Percentiles rank a stretch among this genome's conserved stretches.
phyloP scores from a whole-genome alignment of 768 basidiomycete species.

The Rhodotorula taiwanensis region DNA sequence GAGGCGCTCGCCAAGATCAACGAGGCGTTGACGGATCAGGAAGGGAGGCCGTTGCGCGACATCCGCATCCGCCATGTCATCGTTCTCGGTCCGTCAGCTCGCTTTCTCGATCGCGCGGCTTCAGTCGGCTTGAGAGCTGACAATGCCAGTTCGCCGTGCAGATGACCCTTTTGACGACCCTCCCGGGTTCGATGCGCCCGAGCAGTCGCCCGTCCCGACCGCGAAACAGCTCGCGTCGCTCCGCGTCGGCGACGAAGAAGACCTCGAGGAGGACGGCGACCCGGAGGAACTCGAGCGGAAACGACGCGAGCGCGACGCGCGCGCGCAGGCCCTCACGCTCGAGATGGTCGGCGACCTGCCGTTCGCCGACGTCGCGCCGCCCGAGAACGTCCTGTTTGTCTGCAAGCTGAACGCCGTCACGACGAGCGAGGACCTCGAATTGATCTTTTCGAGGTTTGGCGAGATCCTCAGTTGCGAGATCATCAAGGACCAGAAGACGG shows the following conservation, averaged over 20 bases:
- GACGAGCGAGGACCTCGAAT: conserved; percentile 87
- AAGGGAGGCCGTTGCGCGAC: conserved; percentile 86
- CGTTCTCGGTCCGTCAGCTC: conserved; percentile 63
- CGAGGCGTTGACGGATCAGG: conserved; percentile 80
- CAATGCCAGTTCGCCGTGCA: conserved; percentile 41
- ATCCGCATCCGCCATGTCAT: conserved; percentile 92
- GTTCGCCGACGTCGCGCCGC: conserved; percentile 94
- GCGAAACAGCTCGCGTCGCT: conserved; percentile 64
- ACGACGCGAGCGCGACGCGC: conserved; percentile 78
- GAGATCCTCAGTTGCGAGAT: conserved; percentile 96
- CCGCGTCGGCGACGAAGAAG: conserved; percentile 91
- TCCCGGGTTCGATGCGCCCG: conserved; percentile 61
- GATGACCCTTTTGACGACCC: conserved; percentile 97
- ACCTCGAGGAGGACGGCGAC: conserved; percentile 50
- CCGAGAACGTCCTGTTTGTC: conserved; percentile 96
- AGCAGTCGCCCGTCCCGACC: conserved; percentile 68
- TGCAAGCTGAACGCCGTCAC: conserved; percentile 98
- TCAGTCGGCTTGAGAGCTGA: too few relatives aligned
- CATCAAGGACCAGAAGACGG: conserved; percentile 88
- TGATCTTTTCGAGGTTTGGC: conserved; percentile 95
- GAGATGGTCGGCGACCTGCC: conserved; percentile 99
- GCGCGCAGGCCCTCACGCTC: conserved; percentile 86
- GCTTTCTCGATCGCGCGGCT: neutral
- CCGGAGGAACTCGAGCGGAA: conserved; percentile 77
- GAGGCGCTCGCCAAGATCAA: conserved; percentile 89